Evolutionary conservation across 495 filamentous ascomycete species (phyloP), one percentile per base, ranked within the genome.

Genomic region (Letharia columbiana): DNA sequence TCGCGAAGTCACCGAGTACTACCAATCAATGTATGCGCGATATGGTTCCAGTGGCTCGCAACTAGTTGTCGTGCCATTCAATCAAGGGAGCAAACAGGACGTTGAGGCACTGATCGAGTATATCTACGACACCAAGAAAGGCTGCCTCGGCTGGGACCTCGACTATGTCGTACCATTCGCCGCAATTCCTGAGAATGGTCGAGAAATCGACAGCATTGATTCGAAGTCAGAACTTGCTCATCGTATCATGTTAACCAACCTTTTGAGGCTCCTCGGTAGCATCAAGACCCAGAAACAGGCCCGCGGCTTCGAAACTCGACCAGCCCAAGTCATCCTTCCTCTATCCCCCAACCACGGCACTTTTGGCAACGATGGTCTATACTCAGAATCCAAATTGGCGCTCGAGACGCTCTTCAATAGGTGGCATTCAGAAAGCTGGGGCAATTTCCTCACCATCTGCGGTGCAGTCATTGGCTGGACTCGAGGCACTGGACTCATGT

Each of bases 391-490:
- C 13, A 99, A 99, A 77, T 86, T 98, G 54, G 94, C 87, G 15
- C 81, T 99, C 47, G 94, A 99, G 82, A 98, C 94, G 4, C 83
- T 99, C 57, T 99, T 99, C 86, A 96, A 96, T 78, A 86, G 94
- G 69, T 99, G 95, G 95, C 86, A 96, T 76, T 96, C 94, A 1
- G 95, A 99, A 79, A 92, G 86, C 78, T 99, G 94, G 94, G 88
- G 85, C 73, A 92, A 92, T 77, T 99, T 95, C 81, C 89, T 99
- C 69, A 99, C 93, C 68, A 96, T 99, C 72, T 98, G 95, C 71
- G 94, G 94, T 77, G 94, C 94, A 63, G 90, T 98, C 76, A 98
- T 98, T 75, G 94, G 94, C 67, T 98, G 94, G 94, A 99, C 94
- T 67, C 92, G 94, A 78, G 94, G 94, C 60, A 99, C 94, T 64